phyloP scores from a whole-genome alignment of 345 rosid genomes.

The Brassica incana region DNA sequence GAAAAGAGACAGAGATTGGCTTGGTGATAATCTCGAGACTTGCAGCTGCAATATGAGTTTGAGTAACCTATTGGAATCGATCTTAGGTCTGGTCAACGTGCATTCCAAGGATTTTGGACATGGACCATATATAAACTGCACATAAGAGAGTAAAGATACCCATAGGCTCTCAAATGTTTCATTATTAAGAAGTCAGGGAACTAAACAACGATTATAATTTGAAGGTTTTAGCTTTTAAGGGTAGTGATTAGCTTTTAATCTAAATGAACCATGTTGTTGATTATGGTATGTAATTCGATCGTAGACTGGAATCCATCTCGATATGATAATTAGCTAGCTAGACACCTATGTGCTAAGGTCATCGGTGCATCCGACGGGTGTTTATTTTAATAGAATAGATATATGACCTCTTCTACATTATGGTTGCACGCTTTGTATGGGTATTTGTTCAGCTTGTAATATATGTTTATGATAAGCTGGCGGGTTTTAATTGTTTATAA shows the following conservation, averaged over 20 bases:
- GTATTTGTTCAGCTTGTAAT: no score
- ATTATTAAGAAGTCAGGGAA: neutral
- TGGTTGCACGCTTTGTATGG: no score
- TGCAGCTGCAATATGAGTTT: neutral
- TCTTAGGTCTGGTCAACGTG: neutral
- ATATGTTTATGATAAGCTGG: no score
- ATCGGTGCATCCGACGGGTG: no score
- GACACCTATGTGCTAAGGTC: neutral
- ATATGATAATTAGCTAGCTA: neutral
- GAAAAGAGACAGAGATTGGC: neutral
- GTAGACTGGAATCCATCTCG: neutral
- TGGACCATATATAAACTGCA: neutral
- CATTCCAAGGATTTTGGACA: slow-evolving; percentile 9
- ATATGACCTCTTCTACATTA: no score
- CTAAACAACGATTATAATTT: neutral
- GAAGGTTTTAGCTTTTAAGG: neutral
- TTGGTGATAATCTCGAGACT: neutral
- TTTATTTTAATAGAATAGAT: no score
- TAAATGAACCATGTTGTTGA: neutral
- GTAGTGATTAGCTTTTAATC: neutral
- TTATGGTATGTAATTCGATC: slow-evolving; percentile 1
- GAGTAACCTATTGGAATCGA: neutral
- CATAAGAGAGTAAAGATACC: neutral
- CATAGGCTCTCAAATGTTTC: neutral
- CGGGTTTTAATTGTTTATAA: no score